These are phyloP conservation scores for Penicillium crustosum DNA, from an alignment of 2,329 filamentous ascomycete species.

Conservation along the genomic window DNA sequence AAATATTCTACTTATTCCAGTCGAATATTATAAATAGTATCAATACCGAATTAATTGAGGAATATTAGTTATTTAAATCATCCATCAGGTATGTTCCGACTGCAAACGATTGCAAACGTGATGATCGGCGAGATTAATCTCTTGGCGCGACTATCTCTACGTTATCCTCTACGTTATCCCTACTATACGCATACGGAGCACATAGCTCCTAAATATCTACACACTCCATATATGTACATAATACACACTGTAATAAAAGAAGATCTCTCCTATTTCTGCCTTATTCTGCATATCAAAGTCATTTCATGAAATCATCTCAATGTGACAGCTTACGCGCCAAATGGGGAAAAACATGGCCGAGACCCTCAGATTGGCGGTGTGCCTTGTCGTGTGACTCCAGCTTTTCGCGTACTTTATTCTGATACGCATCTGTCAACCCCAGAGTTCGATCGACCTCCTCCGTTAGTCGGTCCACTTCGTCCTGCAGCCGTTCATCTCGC, in stretches of 20 bases:
- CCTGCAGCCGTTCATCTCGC: constrained; percentile 57
- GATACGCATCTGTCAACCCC: constrained; percentile 48
- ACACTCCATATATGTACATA: no score
- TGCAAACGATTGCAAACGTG: background rate
- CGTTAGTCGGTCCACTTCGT: constrained; percentile 60
- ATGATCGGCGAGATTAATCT: background rate
- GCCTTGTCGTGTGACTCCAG: constrained; percentile 18
- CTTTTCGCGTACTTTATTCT: constrained; percentile 40
- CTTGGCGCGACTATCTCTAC: constrained; percentile 4
- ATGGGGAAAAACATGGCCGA: constrained; percentile 42
- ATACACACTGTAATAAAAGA: background rate
- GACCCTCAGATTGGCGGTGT: constrained; percentile 20
- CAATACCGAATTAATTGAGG: no score
- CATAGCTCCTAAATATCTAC: no score
- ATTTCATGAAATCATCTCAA: constrained; percentile 8
- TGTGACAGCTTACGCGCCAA: constrained; percentile 24
- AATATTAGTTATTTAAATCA: background rate
- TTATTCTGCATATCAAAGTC: background rate
- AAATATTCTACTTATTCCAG: background rate
- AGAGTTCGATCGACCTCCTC: constrained; percentile 59
- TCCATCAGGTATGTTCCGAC: background rate
- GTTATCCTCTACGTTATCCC: background rate
- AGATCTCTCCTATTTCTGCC: background rate
- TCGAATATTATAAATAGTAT: no score
- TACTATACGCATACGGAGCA: no score